A percentile compares a stretch with the other conserved stretches of the same genome.
These are phyloP conservation scores for Infundibulicybe gibba DNA, from an alignment of 768 basidiomycete species.

Conservation along the genomic window DNA sequence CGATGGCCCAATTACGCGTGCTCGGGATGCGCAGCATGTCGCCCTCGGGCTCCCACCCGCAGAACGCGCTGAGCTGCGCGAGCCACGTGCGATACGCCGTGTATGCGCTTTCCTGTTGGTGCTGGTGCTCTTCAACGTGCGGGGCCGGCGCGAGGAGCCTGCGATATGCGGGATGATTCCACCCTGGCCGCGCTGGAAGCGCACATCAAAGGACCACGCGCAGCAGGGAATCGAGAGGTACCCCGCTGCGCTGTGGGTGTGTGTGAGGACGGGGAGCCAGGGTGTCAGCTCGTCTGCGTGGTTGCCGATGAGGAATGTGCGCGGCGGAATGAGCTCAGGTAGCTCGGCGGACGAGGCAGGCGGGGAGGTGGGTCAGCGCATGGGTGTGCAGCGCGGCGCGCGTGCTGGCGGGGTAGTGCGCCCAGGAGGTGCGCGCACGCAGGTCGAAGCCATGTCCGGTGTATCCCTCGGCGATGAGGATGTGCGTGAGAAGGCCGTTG, in stretches of 20 bases:
- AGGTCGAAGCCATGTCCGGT: conserved; percentile 82
- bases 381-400: conserved; percentile 59
- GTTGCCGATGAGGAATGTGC: conserved; percentile 85
- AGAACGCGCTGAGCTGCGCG: conserved; percentile 62
- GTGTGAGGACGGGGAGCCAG: conserved; percentile 84
- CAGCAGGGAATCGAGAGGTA: conserved; percentile 91
- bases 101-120: conserved; percentile 64
- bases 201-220: conserved; percentile 73
- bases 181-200: conserved; percentile 43
- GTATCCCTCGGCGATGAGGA: conserved; percentile 83
- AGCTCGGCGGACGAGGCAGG: conserved; percentile 20
- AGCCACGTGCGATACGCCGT: conserved; percentile 87
- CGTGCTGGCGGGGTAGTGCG: conserved; percentile 64
- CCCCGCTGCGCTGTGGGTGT: conserved; percentile 54
- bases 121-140: conserved; percentile 55
- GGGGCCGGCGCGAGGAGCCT: conserved; percentile 19
- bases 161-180: conserved; percentile 28
- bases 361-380: conserved; percentile 62
- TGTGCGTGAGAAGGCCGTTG: conserved; percentile 90
- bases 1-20: conserved; percentile 89
- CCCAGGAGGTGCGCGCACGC: conserved; percentile 83
- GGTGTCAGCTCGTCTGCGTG: conserved; percentile 97
- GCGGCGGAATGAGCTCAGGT: conserved; percentile 19
- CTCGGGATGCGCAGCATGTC: conserved; percentile 89
- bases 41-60: conserved; percentile 86